Base-by-base conservation (phyloP, 352 stramenopile species). In the Chrysophaeum taylorii region DNA sequence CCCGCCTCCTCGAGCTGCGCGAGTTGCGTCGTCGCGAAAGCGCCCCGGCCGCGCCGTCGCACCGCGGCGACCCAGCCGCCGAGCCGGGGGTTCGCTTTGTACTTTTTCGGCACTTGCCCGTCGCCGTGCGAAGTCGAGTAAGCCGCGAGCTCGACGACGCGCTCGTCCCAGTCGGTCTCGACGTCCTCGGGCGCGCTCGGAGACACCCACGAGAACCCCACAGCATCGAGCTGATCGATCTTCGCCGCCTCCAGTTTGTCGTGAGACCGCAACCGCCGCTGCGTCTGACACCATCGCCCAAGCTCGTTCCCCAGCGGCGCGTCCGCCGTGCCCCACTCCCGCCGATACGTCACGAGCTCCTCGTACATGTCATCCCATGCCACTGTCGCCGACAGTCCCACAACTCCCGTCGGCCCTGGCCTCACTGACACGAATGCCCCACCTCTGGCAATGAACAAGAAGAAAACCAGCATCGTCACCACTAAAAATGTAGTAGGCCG, bases 81-180 rank as follows among this genome's bases (percentile, higher is more conserved):
- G 18, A 60, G 48, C 18, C 5, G 5, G 18, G 48, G 48, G 33
- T 60, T 60, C 48, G 9, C 18, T 5, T 21, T 5, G 5, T 21
- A 60, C 33, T 60, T 60, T 60, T 60, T 60, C 5, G 48, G 48
- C 48, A 60, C 48, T 25, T 60, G 48, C 18, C 5, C 48, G 48
- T 60, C 25, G 48, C 48, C 48, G 48, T 60, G 48, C 48, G 18
- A 18, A 25, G 25, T 7, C 48, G 33, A 18, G 48, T 60, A 60
- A 25, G 48, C 48, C 5, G 7, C 25, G 18, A 60, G 25, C 18
- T 4, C 48, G 18, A 33, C 48, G 48, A 60, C 48, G 48, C 33
- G n/a, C 48, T n/a, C 25, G 5, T 60, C 5, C 48, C 48, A 60
- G 5, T 9, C 5, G 18, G 48, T 25, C 48, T 60, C 48, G 48